Evolutionary conservation across 768 basidiomycete species (phyloP), one percentile per base, ranked within the genome.

Genomic region (Tylopilus vinaceipallidus): DNA sequence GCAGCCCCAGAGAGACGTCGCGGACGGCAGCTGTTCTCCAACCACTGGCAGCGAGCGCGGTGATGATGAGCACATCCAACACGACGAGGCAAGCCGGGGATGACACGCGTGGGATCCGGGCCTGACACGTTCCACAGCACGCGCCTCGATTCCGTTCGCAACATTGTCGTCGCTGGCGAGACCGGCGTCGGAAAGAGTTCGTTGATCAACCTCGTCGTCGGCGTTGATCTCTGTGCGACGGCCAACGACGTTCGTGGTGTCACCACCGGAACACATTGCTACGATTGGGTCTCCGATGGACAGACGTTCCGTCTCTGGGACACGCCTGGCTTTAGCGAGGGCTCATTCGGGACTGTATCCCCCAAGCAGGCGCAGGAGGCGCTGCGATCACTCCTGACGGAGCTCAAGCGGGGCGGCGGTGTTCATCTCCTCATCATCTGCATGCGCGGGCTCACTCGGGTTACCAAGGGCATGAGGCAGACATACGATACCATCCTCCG

Each of bases 101-200:
- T n/a, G n/a, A n/a, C 38, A 16, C 24, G 22, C 22, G n/a, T 26
- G 4, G 27, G 26, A 36, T 46, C 44, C 29, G 5, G n/a, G 30
- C 24, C 50, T 59, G 20, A 64, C 26, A 39, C 32, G 9, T 40
- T 39, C 26, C 27, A 2, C 46, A 56, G 57, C n/a, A n/a, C 29
- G 17, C 48, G 33, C 23, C 53, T 50, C 16, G 50, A 50, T 30
- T 43, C 63, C 1, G 50, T 58, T 30, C 61, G 65, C 36, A 68
- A 68, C 43, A 56, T 68, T 26, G 53, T 68, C 42, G 23, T 67
- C 6, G 53, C 51, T 32, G 65, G 65, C 23, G 65, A 68, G 50
- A 62, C 60, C 1, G 67, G 65, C 3, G 61, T 62, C 26, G 65
- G 65, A 7, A 67, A 67, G 49, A 68, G 64, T 17, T 67, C 65